Conservation (phyloP, 129 eudicot genomes). For the Erigeron canadensis region DNA sequence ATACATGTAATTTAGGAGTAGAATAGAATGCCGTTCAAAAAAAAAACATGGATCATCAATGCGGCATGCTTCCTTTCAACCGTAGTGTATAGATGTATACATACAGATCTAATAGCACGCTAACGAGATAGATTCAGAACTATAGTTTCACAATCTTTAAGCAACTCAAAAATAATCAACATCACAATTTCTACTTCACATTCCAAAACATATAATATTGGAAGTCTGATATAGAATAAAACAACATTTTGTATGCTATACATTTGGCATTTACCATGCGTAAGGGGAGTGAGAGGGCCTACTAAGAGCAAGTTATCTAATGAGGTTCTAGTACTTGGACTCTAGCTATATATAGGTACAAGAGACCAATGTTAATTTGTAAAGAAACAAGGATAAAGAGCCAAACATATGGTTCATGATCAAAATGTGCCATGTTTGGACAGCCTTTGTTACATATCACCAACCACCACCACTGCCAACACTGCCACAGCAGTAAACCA, state of each 20-base stretch:
- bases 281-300: neutral
- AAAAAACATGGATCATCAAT: too few relatives aligned
- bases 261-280: slow-evolving; percentile 13
- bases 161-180: neutral
- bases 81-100: too few relatives aligned
- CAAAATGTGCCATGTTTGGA: slow-evolving; percentile 24
- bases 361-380: slow-evolving; percentile 5
- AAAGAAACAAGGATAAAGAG: slow-evolving; percentile 22
- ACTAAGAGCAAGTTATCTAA: slow-evolving; percentile 8
- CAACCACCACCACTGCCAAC: neutral
- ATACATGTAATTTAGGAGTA: too few relatives aligned
- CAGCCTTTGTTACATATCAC: neutral
- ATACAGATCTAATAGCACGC: too few relatives aligned
- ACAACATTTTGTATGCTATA: slow-evolving; percentile 9
- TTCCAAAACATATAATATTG: neutral
- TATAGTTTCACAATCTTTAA: too few relatives aligned
- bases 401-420: slow-evolving; percentile 17
- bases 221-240: neutral
- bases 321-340: slow-evolving; percentile 25
- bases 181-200: neutral
- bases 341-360: slow-evolving; percentile 26
- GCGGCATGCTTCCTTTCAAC: too few relatives aligned
- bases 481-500: neutral
- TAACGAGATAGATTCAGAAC: too few relatives aligned
- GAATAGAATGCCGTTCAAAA: too few relatives aligned